phyloP scores from a whole-genome alignment of 345 rosid species.

The Turnera subulata region DNA sequence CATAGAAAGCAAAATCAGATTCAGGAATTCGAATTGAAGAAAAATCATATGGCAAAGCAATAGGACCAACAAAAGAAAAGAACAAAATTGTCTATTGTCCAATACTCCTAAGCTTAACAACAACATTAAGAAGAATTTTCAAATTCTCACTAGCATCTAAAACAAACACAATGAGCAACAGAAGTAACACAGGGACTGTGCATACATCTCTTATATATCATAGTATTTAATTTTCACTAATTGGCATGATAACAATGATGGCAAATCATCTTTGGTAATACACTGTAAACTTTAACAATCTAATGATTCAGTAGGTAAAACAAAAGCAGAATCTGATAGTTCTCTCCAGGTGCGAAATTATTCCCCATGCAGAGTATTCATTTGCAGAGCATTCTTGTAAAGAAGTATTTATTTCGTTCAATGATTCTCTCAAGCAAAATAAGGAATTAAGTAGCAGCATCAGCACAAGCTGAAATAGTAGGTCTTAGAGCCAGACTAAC shows the following conservation, averaged over 20 bases:
- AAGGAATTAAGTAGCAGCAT: no score
- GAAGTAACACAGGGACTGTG: not conserved
- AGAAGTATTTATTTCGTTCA: no score
- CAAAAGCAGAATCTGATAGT: no score
- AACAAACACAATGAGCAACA: not conserved
- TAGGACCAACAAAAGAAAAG: not conserved
- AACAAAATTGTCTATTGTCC: not conserved
- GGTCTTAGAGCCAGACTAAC: no score
- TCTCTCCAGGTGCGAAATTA: no score
- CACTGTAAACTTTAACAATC: no score
- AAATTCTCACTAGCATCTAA: not conserved
- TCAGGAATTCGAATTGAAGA: not conserved
- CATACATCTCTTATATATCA: not conserved
- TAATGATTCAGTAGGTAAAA: no score
- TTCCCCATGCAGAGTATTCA: no score
- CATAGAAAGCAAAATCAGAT: slow-evolving; percentile 7
- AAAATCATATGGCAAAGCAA: not conserved
- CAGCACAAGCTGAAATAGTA: no score
- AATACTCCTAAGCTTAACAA: not conserved
- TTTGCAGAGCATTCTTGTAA: no score
- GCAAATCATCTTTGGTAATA: not conserved
- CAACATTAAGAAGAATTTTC: not conserved
- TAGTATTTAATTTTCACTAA: not conserved
- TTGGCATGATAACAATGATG: not conserved
- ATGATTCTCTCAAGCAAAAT: no score